phyloP scores from a whole-genome alignment of 208 protist genomes.

The Polymyxa betae region DNA sequence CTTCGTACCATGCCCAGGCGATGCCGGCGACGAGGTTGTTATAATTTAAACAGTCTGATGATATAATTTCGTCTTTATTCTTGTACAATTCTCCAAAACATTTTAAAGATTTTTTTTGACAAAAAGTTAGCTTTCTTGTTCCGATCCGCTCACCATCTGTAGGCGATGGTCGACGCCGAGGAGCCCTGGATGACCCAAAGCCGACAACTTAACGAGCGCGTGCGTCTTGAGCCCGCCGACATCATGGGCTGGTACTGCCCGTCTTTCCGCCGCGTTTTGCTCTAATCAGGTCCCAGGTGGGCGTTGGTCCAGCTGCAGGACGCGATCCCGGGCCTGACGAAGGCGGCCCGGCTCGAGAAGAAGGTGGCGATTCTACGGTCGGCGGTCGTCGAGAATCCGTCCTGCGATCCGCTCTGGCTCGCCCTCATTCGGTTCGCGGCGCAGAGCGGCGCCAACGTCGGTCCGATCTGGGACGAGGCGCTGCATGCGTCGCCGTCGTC shows the following conservation, averaged over 20 bases:
- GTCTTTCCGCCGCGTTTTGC: too few species aligned
- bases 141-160: too few species aligned
- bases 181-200: neutral
- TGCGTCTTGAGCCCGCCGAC: neutral
- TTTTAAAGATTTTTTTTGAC: too few species aligned
- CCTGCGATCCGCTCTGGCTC: neutral
- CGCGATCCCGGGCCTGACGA: neutral
- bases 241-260: neutral
- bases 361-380: neutral
- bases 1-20: too few species aligned
- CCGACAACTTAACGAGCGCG: neutral
- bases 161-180: too few species aligned
- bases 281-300: neutral
- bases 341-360: slow-evolving; percentile 15
- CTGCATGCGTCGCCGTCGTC: neutral
- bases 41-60: too few species aligned
- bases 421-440: neutral
- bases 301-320: slow-evolving; percentile 19
- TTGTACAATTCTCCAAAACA: too few species aligned
- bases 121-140: too few species aligned
- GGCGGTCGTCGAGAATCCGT: neutral
- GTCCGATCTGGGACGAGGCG: neutral
- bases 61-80: too few species aligned
- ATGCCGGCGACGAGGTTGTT: neutral
- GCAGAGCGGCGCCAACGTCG: neutral